phyloP scores from a whole-genome alignment of 2,329 filamentous ascomycete species.

The Penicillium sp. region DNA sequence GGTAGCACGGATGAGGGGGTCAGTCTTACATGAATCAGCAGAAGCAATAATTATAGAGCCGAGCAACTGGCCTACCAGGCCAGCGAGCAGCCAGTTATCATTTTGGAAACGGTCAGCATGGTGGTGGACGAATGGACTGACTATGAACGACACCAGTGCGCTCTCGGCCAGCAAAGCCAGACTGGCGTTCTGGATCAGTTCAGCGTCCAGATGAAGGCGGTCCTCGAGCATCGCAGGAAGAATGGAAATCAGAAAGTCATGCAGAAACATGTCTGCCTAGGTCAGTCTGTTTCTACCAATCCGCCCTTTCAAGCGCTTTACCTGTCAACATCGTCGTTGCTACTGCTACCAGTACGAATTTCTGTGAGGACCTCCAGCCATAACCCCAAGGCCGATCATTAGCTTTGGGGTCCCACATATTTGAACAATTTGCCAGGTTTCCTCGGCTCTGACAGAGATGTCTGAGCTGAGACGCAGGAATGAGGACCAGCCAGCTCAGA shows the following conservation, averaged over 20 bases:
- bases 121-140: constrained; percentile 22
- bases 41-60: constrained; percentile 19
- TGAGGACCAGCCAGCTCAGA: no score
- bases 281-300: not conserved
- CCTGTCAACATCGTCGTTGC: not conserved
- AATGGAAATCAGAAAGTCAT: not conserved
- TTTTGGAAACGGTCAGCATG: constrained; percentile 21
- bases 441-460: no score
- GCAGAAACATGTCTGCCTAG: not conserved
- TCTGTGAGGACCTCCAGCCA: not conserved
- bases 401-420: not conserved
- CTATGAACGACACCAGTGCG: constrained; percentile 23
- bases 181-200: constrained; percentile 25
- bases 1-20: not conserved
- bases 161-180: constrained; percentile 26
- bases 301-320: not conserved
- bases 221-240: not conserved
- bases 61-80: constrained; percentile 20
- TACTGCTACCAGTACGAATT: not conserved
- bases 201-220: not conserved
- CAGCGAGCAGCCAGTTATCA: constrained; percentile 22
- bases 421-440: no score
- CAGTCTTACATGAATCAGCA: not conserved
- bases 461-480: not conserved
- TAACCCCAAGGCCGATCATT: not conserved